These are phyloP conservation scores for Xylaria grammica DNA, from an alignment of 495 filamentous ascomycete genomes.

Conservation along the genomic window DNA sequence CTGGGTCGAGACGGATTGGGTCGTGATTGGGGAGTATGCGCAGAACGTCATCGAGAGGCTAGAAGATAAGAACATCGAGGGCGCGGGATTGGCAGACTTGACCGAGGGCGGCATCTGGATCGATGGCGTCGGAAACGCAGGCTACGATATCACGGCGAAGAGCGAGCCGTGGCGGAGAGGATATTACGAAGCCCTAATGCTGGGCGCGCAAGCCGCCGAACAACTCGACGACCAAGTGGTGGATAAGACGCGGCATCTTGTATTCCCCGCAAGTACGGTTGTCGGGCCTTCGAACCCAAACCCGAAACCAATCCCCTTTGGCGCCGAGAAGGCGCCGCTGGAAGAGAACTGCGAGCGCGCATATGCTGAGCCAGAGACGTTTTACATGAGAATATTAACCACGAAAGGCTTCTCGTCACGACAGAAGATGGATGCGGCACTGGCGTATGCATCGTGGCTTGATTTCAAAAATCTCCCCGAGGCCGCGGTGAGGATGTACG, in stretches of 20 bases:
- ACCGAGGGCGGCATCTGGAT: slow-evolving; percentile 46
- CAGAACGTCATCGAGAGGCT: slow-evolving; percentile 62
- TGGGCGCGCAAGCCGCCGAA: slow-evolving; percentile 75
- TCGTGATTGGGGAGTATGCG: slow-evolving; percentile 59
- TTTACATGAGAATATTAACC: slow-evolving; percentile 79
- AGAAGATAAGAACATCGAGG: slow-evolving; percentile 70
- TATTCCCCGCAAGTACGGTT: slow-evolving; percentile 71
- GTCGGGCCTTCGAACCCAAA: slow-evolving; percentile 82
- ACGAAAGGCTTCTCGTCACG: slow-evolving; percentile 73
- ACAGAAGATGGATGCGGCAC: slow-evolving; percentile 77
- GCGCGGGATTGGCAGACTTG: slow-evolving; percentile 61
- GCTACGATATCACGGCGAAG: slow-evolving; percentile 71
- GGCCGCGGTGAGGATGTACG: slow-evolving; percentile 70
- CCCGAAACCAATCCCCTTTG: slow-evolving; percentile 71
- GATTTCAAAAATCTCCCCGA: slow-evolving; percentile 70
- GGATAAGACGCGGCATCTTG: slow-evolving; percentile 67
- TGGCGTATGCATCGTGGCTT: slow-evolving; percentile 83
- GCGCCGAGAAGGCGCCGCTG: slow-evolving; percentile 59
- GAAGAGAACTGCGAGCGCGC: slow-evolving; percentile 74
- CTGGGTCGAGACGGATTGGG: slow-evolving; percentile 64
- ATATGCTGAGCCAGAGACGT: slow-evolving; percentile 66
- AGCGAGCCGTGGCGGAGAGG: slow-evolving; percentile 80
- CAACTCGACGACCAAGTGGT: slow-evolving; percentile 76
- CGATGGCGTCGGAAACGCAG: slow-evolving; percentile 45
- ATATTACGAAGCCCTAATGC: slow-evolving; percentile 81